Percentiles rank a stretch among this genome's conserved stretches.
Conservation (phyloP, 164 flowering plant species). For the Brasenia schreberi region DNA sequence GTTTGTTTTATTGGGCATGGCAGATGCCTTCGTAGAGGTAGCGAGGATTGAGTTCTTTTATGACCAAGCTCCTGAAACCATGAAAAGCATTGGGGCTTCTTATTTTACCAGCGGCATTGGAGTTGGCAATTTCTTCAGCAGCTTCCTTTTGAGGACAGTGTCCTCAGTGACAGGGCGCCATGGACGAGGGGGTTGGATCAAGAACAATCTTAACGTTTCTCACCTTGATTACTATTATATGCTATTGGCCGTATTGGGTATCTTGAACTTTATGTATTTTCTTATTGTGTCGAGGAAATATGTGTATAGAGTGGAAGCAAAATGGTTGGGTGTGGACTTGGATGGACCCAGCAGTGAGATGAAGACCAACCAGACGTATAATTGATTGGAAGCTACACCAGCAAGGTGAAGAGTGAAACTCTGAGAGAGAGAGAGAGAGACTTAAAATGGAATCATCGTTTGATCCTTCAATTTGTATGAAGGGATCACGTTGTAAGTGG, state of each 20-base stretch:
- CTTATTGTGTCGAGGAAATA: constrained; percentile 28
- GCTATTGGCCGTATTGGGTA: constrained; percentile 27
- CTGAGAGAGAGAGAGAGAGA: too few species aligned
- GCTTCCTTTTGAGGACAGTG: constrained; percentile 30
- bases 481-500: too few species aligned
- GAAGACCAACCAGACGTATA: not conserved
- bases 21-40: constrained; percentile 41
- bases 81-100: constrained; percentile 58
- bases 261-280: constrained; percentile 32
- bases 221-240: constrained; percentile 47
- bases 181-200: constrained; percentile 36
- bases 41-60: constrained; percentile 59
- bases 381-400: too few species aligned
- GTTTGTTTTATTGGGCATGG: constrained; percentile 38
- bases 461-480: too few species aligned
- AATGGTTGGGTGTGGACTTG: constrained; percentile 12
- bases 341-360: constrained; percentile 1
- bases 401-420: too few species aligned
- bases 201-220: constrained; percentile 45
- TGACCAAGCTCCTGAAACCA: constrained; percentile 54
- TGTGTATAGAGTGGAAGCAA: constrained; percentile 30
- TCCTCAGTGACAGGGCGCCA: constrained; percentile 21
- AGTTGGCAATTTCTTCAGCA: constrained; percentile 43
- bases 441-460: too few species aligned
- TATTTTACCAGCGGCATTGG: constrained; percentile 39